Evolutionary conservation across 192 early-diverging fungal genomes (phyloP), one percentile per base, ranked within the genome.

Genomic region (Dissophora globulifera): DNA sequence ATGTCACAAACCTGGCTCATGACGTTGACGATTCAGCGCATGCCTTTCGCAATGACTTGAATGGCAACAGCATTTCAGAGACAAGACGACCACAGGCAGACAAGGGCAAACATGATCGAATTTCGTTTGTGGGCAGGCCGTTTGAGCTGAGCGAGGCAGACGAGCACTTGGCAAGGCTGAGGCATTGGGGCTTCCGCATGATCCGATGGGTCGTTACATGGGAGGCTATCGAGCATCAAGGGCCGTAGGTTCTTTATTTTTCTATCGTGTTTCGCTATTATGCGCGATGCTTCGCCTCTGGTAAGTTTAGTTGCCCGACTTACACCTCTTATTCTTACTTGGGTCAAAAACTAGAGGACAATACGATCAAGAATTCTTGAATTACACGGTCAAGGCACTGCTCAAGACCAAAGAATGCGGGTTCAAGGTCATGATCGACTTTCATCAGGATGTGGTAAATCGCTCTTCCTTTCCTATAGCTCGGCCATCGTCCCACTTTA

Each of bases 111-210:
- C n/a, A n/a, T n/a, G 55, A 57, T 2, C 20, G 79, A 16, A 89
- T 94, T 9, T 88, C 81, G 13, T 93, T 93, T 76, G 79, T 94
- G 29, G 91, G 91, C 6, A 55, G 92, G 19, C 93, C 93, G 8
- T 90, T 93, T 60, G 81, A 87, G 12, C 51, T 93, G 9, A 61
- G 82, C 0, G 87, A 92, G 45, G 91, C 90, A 1, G 88, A 93
- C 59, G 88, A 87, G 35, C 91, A 94, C 67, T 82, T 93, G 25
- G 63, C 58, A 13, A 76, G 92, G 19, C 63, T 94, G 26, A 71
- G 79, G 27, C 48, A 78, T 13, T 91, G 88, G 90, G 93, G 93
- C 0, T 85, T 94, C 26, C 90, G 88, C 22, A 86, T 94, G 67
- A 67, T 91, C 13, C 82, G 92, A 4, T 82, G 93, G 42, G 69